Evolutionary conservation across 495 filamentous ascomycete genomes (phyloP), one percentile per base, ranked within the genome.

Genomic region (Ramalina intermedia): DNA sequence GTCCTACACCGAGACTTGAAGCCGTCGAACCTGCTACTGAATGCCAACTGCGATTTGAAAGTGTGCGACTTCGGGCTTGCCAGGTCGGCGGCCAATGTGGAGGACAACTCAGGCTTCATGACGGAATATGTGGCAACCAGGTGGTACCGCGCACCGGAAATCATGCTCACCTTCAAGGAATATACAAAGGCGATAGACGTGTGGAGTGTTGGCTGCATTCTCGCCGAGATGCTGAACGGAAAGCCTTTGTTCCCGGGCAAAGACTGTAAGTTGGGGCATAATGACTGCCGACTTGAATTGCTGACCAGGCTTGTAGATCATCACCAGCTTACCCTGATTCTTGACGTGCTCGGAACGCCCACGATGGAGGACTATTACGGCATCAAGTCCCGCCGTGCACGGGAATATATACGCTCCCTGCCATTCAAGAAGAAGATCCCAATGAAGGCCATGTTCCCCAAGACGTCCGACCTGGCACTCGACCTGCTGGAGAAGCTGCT

Each of bases 371-470:
- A 99, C 59, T 99, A 99, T 75, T 99, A 99, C 54, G 93, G 93
- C 47, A 99, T 99, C 78, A 96, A 96, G 68, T 99, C 93, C 37
- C 85, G 93, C 50, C 84, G 93, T 54, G 93, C 93, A 23, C 81
- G 93, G 52, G 93, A 99, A 67, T 99, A 99, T 68, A 99, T 99
- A 64, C 88, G 93, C 37, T 95, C 89, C 41, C 80, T 99, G 36
- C 93, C 93, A n/a, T 99, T 99, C 75, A 99, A 96, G 79, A 99
- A 99, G 83, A 96, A 95, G 78, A 90, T 96, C 43, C 90, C 93
- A 0, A 93, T 96, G 81, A 85, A 88, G 60, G 82, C 82, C 36
- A 81, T 99, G 69, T 99, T 99, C 76, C 93, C 91, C 49, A 94
- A 94, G 72, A 94, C 88, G 38, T 91, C 87, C 37, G 88, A 95